Evolutionary conservation across 2,329 filamentous ascomycete genomes (phyloP).

Genomic region (Sporothrix humicola): DNA sequence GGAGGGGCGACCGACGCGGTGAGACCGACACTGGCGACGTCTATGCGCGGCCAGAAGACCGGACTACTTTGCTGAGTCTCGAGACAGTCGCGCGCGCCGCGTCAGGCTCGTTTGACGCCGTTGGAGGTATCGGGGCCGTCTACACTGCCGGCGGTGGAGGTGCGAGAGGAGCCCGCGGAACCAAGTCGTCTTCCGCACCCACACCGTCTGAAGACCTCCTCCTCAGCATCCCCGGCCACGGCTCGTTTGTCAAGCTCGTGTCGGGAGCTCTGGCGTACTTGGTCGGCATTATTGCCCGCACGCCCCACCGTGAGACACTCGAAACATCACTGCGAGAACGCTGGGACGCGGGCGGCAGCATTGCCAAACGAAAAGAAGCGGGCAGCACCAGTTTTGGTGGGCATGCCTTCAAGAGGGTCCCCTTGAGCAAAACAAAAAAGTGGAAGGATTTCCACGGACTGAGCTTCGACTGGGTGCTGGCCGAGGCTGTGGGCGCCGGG

Average conservation of each 20-base stretch:
- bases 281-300: slow-evolving; percentile 61
- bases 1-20: slow-evolving; percentile 4
- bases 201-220: slow-evolving; percentile 49
- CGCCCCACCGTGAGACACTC: slow-evolving; percentile 67
- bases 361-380: slow-evolving; percentile 46
- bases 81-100: slow-evolving; percentile 68
- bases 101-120: slow-evolving; percentile 70
- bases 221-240: slow-evolving; percentile 70
- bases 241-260: slow-evolving; percentile 69
- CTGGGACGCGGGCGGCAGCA: slow-evolving; percentile 67
- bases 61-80: slow-evolving; percentile 63
- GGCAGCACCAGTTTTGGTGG: slow-evolving; percentile 40
- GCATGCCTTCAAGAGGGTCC: slow-evolving; percentile 47
- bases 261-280: slow-evolving; percentile 67
- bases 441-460: slow-evolving; percentile 75
- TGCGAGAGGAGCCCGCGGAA: slow-evolving; percentile 43
- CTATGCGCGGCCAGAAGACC: slow-evolving; percentile 58
- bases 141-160: slow-evolving; percentile 65
- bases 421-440: slow-evolving; percentile 67
- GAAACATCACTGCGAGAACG: slow-evolving; percentile 67
- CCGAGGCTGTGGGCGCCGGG: slow-evolving; percentile 72
- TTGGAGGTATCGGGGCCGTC: slow-evolving; percentile 70
- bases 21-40: slow-evolving; percentile 44
- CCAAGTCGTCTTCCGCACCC: no score
- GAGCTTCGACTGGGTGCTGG: slow-evolving; percentile 72